Base-by-base conservation (phyloP, 2,329 filamentous ascomycete genomes). In the Chrysosporium queenslandicum region DNA sequence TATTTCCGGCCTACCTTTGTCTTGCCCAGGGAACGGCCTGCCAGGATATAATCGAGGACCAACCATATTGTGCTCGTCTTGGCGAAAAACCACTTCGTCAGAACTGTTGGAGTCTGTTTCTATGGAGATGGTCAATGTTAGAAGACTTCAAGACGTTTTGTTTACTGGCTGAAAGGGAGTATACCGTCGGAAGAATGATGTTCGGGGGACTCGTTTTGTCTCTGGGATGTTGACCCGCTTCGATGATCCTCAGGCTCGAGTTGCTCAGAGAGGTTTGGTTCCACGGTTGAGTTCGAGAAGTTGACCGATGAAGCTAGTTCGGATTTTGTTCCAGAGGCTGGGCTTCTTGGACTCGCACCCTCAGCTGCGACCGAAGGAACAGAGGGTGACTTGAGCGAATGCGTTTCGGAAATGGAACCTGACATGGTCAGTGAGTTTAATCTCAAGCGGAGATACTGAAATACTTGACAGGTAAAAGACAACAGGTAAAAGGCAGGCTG, bases 21-120 rank as follows among this genome's bases (percentile, higher is more conserved):
- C n/a, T 46, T 25, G 50, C 12, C 18, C 21, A 37, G 14, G 14
- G 8, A 36, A 25, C 14, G 45, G 45, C 45, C 53, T 55, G 20
- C 25, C 46, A 30, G 36, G 27, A 14, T 30, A 30, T n/a, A 54
- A 42, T 20, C 49, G 43, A 30, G 52, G 48, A 3, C 52, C 55
- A 27, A 50, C 45, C 32, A 40, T 46, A 14, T 53, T 42, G 34
- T 37, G 40, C 32, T 54, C 48, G 21, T 54, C 52, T 34, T 55
- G 53, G 12, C 45, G 56, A 36, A 63, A 53, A 6, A 64, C 49
- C 16, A 63, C 50, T 40, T 59, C 58, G 23, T 64, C 63, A 4
- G 61, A 63, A 11, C 45, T 51, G 18, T 58, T 47, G 8, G 56
- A 58, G 32, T 55, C 54, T 11, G 46, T 49, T 12, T 18, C 55